Base-by-base conservation (phyloP, 2,329 filamentous ascomycete genomes). In the Colletotrichum sp. region DNA sequence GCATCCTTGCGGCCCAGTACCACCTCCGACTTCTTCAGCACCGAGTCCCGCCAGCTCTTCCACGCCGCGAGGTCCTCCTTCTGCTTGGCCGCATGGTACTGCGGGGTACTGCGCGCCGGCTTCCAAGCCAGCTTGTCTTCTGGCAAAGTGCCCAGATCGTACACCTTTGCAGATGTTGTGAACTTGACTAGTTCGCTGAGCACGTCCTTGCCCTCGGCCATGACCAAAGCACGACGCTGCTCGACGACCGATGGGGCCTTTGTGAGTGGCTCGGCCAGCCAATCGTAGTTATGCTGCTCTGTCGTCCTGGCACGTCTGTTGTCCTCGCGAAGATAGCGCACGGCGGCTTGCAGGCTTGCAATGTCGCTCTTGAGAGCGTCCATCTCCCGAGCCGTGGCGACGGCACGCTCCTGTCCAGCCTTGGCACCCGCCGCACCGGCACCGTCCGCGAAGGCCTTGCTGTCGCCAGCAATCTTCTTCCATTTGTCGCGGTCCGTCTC, bases 321-420 rank as follows among this genome's bases (percentile, higher is more conserved):
- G 79, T 95, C 93, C 78, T 93, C 90, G 30, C 92, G 89, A 34
- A 95, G 87, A 82, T 92, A 94, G 13, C 92, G 89, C 61, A 95
- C 91, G 2, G 93, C 92, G 3, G 90, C 89, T 81, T 94, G 89
- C 71, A 94, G 83, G 78, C 87, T 88, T 71, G 88, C 88, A 79
- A 96, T 92, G 75, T 96, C 93, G 78, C 89, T 89, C 82, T 93
- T 92, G 78, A 96, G 90, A 12, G 87, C 87, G 78, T 96, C 93
- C 85, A 96, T 92, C 83, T 96, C 94, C 69, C 92, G 90, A 32
- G 92, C 92, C 2, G 92, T 94, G 6, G 92, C 91, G 62, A 94
- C 92, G 32, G 93, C 92, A 30, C 91, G 90, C 81, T 94, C 92
- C 80, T 93, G 89, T 26, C 91, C 90, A 13, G 90, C 89, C 83